Base-by-base conservation (phyloP, 2,329 filamentous ascomycete genomes). In the Zasmidium citrigriseum region DNA sequence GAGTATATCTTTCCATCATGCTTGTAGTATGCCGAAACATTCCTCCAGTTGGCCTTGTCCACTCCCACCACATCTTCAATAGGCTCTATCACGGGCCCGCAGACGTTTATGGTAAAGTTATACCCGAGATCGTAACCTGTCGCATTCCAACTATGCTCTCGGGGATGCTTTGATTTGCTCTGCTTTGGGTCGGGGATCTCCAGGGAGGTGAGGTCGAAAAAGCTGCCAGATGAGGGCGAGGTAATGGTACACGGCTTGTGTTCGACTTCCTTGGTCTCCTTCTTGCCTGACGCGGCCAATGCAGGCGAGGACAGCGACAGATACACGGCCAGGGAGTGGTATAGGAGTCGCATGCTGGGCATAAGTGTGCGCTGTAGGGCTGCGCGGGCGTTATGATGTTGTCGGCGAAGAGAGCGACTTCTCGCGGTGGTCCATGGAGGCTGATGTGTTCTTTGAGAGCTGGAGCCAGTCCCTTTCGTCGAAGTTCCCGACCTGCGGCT, bases 21-120 rank as follows among this genome's bases (percentile, higher is more conserved):
- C 70, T 83, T 81, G 71, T 93, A 95, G 70, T 87, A 93, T 20
- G 89, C 90, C 79, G 89, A 91, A 65, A 93, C 84, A 67, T 93
- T 93, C 75, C 78, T 79, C 86, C 86, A 90, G 49, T 80, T 68
- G 55, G 73, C 72, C 73, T 83, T 80, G 46, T 86, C 80, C 44
- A 93, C 73, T n/a, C 87, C 89, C 11, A 84, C 81, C 45, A 93
- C 65, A 56, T 72, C 67, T 25, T 70, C 66, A 25, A 75, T 46
- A 16, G 83, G 78, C 66, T 89, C 85, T 16, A 92, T 82, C n/a
- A 93, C 88, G 1, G 89, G 80, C 34, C 82, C 86, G 77, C 90
- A 95, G 67, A 95, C 87, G 76, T 95, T 95, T 68, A 93, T 72
- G 1, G 90, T 93, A 70, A 95, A 95, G 77, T 93, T 93, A 63